Base-by-base conservation (phyloP, 306 rosid species). In the Amphicarpaea edgeworthii region DNA sequence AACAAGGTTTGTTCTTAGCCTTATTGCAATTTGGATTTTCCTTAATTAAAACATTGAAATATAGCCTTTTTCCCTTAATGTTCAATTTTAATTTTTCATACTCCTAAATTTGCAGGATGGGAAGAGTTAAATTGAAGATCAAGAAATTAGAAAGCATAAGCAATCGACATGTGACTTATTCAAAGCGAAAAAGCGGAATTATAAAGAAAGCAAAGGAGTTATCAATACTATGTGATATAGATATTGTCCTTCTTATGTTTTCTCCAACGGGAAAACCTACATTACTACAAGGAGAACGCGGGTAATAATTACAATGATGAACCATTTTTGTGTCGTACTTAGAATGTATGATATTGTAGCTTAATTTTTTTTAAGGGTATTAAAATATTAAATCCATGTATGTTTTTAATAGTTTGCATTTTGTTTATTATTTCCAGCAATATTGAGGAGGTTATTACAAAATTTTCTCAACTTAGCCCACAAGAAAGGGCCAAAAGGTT, bases 401-500 rank as follows among this genome's bases (percentile, higher is more conserved):
- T 32, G 7, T 16, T 55, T 70, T 54, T 38, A 46, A 72, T 26
- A 78, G 12, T 41, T 8, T 85, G 4, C 57, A 20, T 62, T 1
- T 65, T 65, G 49, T 8, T 61, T 38, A 30, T 69, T 50, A 12
- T 77, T 73, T 82, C 10, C 83, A 87, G 91, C 73, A 91, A 82
- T 68, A 65, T 91, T 11, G 90, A 87, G 74, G 93, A 87, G 72
- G 74, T 92, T 68, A 81, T 92, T 84, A 81, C 91, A 43, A 91
- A 86, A 79, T 88, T 88, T 75, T 77, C 88, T 17, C 96, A 81
- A 65, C 83, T 88, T 81, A 89, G 91, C 61, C 88, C 91, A n/a
- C 93, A 88, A 55, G 97, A 92, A 83, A 88, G 97, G 75, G 87
- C 91, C 50, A 92, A 89, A 72, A 88, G 97, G 96, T 92, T 34